These are phyloP conservation scores for Jatropha curcas DNA, from an alignment of 345 rosid genomes.

Conservation along the genomic window DNA sequence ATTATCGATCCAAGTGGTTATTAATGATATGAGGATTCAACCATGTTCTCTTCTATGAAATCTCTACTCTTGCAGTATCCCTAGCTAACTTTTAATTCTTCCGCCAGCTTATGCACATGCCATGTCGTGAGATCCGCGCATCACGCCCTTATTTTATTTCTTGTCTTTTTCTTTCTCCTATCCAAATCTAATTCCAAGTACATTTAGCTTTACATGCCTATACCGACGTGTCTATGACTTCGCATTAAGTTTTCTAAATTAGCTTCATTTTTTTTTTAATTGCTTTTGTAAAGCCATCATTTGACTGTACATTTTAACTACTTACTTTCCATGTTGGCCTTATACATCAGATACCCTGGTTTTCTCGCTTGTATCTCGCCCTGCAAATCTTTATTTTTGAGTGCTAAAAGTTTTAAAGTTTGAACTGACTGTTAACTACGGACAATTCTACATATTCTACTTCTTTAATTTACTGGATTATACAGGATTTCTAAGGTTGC, in stretches of 20 bases:
- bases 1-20: constrained; percentile 1
- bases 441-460: too few species aligned
- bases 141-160: constrained; percentile 33
- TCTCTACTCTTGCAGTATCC: constrained; percentile 8
- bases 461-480: too few species aligned
- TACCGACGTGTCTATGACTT: constrained; percentile 13
- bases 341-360: too few species aligned
- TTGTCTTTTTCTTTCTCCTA: constrained; percentile 18
- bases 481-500: too few species aligned
- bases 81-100: constrained; percentile 19
- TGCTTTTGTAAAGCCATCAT: not conserved
- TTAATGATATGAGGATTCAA: constrained; percentile 16
- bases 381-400: too few species aligned
- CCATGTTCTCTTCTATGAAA: constrained; percentile 24
- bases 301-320: not conserved
- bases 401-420: too few species aligned
- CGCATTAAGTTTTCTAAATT: constrained; percentile 1
- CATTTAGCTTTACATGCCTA: constrained; percentile 2
- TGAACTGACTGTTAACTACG: too few species aligned
- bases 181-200: constrained; percentile 23
- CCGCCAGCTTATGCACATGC: constrained; percentile 47
- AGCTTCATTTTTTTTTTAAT: not conserved
- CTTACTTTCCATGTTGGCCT: not conserved
- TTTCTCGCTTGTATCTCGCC: too few species aligned
- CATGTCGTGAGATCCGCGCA: constrained; percentile 44